Evolutionary conservation across 2,329 filamentous ascomycete species (phyloP).

Genomic region (Cercospora sojina): DNA sequence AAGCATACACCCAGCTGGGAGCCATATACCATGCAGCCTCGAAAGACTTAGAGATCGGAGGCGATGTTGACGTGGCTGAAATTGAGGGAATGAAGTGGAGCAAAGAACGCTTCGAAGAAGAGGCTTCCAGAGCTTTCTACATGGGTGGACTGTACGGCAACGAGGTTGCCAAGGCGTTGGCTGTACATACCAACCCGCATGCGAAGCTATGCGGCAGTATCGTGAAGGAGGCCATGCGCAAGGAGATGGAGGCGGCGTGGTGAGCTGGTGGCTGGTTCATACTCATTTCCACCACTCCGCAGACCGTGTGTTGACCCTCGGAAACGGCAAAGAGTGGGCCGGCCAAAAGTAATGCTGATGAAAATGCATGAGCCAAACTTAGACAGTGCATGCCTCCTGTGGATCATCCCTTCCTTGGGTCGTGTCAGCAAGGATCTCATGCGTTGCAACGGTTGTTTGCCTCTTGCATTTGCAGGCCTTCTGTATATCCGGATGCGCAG

Average conservation of each 20-base stretch:
- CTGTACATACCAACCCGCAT: conserved; percentile 62
- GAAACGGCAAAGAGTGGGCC: not conserved
- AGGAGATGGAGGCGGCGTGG: conserved; percentile 47
- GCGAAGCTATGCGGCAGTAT: conserved; percentile 63
- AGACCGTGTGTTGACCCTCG: not conserved
- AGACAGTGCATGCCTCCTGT: not conserved
- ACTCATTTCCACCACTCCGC: not conserved
- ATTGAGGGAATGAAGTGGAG: conserved; percentile 37
- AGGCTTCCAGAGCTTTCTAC: conserved; percentile 56
- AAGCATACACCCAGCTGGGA: conserved; percentile 65
- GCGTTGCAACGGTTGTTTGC: not conserved
- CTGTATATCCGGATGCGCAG: not conserved
- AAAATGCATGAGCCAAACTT: not conserved
- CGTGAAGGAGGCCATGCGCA: conserved; percentile 59
- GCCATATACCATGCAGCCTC: conserved; percentile 34
- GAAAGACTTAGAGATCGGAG: conserved; percentile 24
- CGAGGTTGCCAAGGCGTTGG: conserved; percentile 56
- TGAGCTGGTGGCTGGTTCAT: not conserved
- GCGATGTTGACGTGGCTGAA: conserved; percentile 33
- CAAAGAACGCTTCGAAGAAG: conserved; percentile 49
- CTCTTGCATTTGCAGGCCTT: not conserved
- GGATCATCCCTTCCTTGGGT: not conserved
- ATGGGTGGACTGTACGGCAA: conserved; percentile 57
- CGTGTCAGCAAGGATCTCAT: not conserved
- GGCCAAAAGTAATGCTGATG: not conserved